Conservation (phyloP, 371 early-diverging fungal genomes). For the Mucor sp. region DNA sequence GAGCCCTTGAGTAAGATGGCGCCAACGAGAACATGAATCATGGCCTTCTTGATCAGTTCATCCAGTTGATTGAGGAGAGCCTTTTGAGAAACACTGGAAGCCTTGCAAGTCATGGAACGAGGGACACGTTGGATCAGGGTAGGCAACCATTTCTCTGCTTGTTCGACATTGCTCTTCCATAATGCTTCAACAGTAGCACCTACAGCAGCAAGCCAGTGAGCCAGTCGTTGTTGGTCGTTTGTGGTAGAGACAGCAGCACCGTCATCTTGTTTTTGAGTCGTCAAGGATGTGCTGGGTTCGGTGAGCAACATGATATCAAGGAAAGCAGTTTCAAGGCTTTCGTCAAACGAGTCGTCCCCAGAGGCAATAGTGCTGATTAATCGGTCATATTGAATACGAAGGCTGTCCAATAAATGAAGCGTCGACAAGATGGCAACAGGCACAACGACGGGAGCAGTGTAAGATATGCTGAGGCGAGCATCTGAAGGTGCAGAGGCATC, state of each 20-base stretch:
- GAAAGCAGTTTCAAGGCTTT: conserved; percentile 29
- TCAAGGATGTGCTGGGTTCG: conserved; percentile 8
- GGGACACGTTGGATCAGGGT: conserved; percentile 18
- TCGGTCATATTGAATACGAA: conserved; percentile 40
- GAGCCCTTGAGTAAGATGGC: conserved; percentile 24
- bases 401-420: conserved; percentile 36
- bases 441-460: conserved; percentile 31
- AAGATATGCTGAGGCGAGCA: conserved; percentile 20
- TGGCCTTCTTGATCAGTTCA: conserved; percentile 22
- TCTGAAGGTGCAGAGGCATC: conserved; percentile 15
- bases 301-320: conserved; percentile 29
- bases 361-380: conserved; percentile 33
- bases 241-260: conserved; percentile 11
- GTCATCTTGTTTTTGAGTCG: conserved; percentile 14
- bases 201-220: conserved; percentile 40
- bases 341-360: conserved; percentile 1
- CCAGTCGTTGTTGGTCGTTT: conserved; percentile 24
- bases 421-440: conserved; percentile 35
- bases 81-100: conserved; percentile 15
- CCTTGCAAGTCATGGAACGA: conserved; percentile 16
- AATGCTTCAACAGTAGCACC: conserved; percentile 43
- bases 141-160: conserved; percentile 18
- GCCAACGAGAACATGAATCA: conserved; percentile 24
- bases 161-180: conserved; percentile 30
- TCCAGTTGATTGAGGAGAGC: conserved; percentile 24